phyloP scores from a whole-genome alignment of 192 early-diverging fungal species.

The Powellomyces hirtus region DNA sequence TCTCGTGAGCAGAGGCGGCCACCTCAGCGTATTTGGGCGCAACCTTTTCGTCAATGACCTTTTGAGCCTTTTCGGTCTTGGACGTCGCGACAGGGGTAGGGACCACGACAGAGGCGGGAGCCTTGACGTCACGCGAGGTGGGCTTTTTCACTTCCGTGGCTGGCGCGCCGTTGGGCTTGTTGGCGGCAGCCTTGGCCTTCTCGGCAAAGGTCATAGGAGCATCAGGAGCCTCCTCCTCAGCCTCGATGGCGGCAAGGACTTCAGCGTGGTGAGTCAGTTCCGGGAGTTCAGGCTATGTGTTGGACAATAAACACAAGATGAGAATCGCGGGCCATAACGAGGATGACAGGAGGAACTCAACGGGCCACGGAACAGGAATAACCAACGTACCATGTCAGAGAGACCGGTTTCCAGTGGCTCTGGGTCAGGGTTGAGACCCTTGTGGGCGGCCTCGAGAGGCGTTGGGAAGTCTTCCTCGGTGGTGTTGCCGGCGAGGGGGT shows the following conservation, averaged over 20 bases:
- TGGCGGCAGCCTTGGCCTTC: conserved; percentile 4
- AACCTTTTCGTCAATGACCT: neutral
- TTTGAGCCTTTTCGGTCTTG: conserved; percentile 1
- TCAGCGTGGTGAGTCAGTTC: conserved; percentile 22
- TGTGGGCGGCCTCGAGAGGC: conserved; percentile 15
- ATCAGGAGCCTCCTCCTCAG: neutral
- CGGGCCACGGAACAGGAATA: neutral
- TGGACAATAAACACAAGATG: neutral
- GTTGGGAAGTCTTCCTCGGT: conserved; percentile 13
- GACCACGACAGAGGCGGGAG: conserved; percentile 9
- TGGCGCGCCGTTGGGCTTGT: neutral
- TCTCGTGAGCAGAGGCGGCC: neutral
- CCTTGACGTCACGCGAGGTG: neutral
- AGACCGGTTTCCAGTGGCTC: conserved; percentile 17
- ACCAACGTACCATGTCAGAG: conserved; percentile 10
- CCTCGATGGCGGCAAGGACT: neutral
- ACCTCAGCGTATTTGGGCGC: conserved; percentile 1
- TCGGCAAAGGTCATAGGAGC: conserved; percentile 1
- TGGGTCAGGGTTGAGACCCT: conserved; percentile 21
- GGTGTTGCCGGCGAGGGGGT: neutral
- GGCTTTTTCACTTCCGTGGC: neutral
- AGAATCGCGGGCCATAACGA: neutral
- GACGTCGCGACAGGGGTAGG: neutral
- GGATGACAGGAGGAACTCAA: no score
- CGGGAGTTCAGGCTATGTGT: conserved; percentile 14